Base-by-base conservation (phyloP, 495 filamentous ascomycete species). In the Penicillium manginii region DNA sequence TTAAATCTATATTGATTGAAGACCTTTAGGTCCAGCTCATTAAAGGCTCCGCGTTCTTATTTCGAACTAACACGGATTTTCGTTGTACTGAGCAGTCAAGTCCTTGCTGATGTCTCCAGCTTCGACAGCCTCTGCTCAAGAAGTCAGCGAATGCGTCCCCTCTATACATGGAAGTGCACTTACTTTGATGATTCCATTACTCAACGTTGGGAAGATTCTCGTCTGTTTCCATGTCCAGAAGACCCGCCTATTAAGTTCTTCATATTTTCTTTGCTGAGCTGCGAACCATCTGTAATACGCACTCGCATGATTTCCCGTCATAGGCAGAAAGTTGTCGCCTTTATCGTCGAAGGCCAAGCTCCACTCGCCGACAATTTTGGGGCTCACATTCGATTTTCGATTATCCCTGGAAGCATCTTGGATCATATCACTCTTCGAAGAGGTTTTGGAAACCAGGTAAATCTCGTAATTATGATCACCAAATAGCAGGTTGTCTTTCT, bases 181-280 rank as follows among this genome's bases (percentile, higher is more conserved):
- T 31, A 55, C 53, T 55, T 23, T 55, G 53, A 35, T 55, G 48
- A 23, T 55, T 55, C 53, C 53, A 46, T 33, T 47, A 42, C 26
- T 55, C 53, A 4, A 55, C 40, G 23, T 55, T 55, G 15, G 29
- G 21, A 1, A 55, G 42, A 15, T 39, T 52, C 31, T 52, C 50
- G 22, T 52, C 50, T 2, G 54, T 57, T 50, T 57, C 54, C 54
- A 57, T 4, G 54, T 50, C 54, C 54, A 50, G 17, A 57, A 57
- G 3, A 57, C 23, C 46, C 54, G 50, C 17, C 54, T 45, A 23
- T 26, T 32, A 18, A 50, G n/a, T 15, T 26, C 46, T 18, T 57
- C 54, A 40, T 57, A 57, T 18, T 49, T 31, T 23, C 29, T 22
- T 15, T 42, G 35, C 21, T 54, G 52, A 17, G 52, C 52, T 7